These are phyloP conservation scores for Diaporthe vexans DNA, from an alignment of 2,329 filamentous ascomycete species.

Conservation along the genomic window DNA sequence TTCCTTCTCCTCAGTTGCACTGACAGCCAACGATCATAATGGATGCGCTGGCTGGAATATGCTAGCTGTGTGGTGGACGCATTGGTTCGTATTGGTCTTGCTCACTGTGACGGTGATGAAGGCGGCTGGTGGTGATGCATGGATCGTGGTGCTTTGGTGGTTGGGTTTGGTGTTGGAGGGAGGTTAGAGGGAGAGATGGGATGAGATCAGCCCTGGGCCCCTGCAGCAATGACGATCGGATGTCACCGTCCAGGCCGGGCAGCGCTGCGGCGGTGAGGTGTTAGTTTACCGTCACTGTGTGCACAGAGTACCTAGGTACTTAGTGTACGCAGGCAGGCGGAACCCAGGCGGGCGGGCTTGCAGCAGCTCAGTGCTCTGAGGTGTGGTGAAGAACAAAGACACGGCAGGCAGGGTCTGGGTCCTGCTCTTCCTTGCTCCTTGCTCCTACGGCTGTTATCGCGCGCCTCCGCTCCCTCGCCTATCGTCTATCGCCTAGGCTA, in stretches of 20 bases:
- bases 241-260: neutral
- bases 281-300: no score
- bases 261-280: neutral
- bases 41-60: conserved; percentile 5
- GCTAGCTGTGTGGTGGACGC: neutral
- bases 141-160: neutral
- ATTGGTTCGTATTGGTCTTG: neutral
- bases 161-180: neutral
- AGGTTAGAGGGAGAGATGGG: neutral
- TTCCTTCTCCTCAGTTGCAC: conserved; percentile 31
- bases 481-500: conserved; percentile 5
- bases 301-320: neutral
- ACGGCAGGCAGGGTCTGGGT: conserved; percentile 12
- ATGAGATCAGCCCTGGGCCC: conserved; percentile 26
- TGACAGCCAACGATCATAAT: conserved; percentile 30
- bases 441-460: neutral
- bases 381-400: neutral
- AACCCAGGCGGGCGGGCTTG: no score
- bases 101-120: neutral
- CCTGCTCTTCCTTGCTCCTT: neutral
- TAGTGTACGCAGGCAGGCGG: no score
- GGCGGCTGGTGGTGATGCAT: conserved; percentile 11
- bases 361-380: no score
- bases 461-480: conserved; percentile 20
- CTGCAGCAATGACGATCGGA: conserved; percentile 32